Evolutionary conservation across 2,329 filamentous ascomycete genomes (phyloP), one percentile per base, ranked within the genome.

Genomic region (Curvularia verruculosa): DNA sequence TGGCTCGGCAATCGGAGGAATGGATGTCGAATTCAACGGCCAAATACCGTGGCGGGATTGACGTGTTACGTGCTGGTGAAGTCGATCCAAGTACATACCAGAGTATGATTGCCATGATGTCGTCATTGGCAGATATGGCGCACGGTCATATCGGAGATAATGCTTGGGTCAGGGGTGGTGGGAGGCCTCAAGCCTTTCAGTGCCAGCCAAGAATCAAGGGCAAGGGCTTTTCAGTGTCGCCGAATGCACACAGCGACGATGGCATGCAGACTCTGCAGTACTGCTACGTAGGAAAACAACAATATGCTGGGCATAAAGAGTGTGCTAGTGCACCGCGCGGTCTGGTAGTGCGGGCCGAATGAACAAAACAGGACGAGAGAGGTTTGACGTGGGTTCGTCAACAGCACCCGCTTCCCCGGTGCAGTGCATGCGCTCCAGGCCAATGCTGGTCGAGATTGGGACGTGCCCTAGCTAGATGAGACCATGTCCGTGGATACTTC

Each of bases 391-490:
- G 62, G 53, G 43, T 53, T 48, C 49, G 49, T 56, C 50, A 51
- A 52, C 37, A 29, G 37, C 49, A 54, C 53, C 68, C 71, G 71
- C 53, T 69, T 71, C 69, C 71, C 68, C 71, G 70, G 51, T 63
- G 64, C 64, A 66, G 43, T 45, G 43, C 43, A 7, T 29, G 18
- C n/a, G 43, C 43, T 18, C n/a, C 34, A 36, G 34, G 15, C 34
- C 34, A 36, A 8, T 36, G 34, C 15, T 18, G 34, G 34, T 36
- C 15, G 34, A 18, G 34, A 36, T 5, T 36, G 34, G 34, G 34
- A 36, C 34, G 34, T 36, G 15, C 6, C 52, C 64, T 64, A 67
- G 63, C 65, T 63, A 49, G 44, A 49, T 64, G 54, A 10, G 62
- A 59, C 43, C 48, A 53, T 52, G 61, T 63, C 58, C 23, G 49